Evolutionary conservation across 768 basidiomycete genomes (phyloP), one percentile per base, ranked within the genome.

Genomic region (Xerocomellus intermedius): DNA sequence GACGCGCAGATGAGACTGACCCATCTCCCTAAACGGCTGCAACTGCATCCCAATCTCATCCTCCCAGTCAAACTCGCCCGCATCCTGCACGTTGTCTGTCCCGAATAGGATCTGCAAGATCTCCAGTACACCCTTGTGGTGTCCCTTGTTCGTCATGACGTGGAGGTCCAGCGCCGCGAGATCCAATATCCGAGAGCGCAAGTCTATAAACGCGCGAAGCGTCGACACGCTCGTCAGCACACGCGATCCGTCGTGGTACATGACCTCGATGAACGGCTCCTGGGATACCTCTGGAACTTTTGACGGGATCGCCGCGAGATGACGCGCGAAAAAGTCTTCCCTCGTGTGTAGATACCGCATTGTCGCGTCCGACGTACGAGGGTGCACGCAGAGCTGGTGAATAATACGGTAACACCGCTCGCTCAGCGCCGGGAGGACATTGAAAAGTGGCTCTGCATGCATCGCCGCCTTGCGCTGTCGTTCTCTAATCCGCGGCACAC

Each of bases 121-220:
- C 55, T 89, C 87, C 2, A 82, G 74, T 1, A 89, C 84, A 1
- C 84, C 82, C 63, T 90, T 90, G 62, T 79, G 73, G 55, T 91
- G 89, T 0, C 86, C 85, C 61, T 85, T 87, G 65, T 82, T 85
- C 2, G 91, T 91, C 55, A 95, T 78, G 13, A 91, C 82, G 57
- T 95, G 95, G 5, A 97, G 75, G 67, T 98, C 95, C 36, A 98
- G 79, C 1, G 95, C 91, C 22, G 86, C 83, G 22, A 90, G 81
- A 61, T 96, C 90, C 56, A 97, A 81, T 44, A 97, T 83, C 69
- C 84, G 89, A 2, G 94, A 89, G 33, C 93, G 87, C 41, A 93
- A 73, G 16, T 86, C 85, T 12, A 98, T 78, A 79, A 91, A 93
- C 0, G 92, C 80, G 49, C 83, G 79, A 10, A 95, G 71, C 1